A percentile compares a stretch with the other conserved stretches of the same genome.
These are phyloP conservation scores for Clausena lansium DNA, from an alignment of 345 rosid genomes.

Conservation along the genomic window DNA sequence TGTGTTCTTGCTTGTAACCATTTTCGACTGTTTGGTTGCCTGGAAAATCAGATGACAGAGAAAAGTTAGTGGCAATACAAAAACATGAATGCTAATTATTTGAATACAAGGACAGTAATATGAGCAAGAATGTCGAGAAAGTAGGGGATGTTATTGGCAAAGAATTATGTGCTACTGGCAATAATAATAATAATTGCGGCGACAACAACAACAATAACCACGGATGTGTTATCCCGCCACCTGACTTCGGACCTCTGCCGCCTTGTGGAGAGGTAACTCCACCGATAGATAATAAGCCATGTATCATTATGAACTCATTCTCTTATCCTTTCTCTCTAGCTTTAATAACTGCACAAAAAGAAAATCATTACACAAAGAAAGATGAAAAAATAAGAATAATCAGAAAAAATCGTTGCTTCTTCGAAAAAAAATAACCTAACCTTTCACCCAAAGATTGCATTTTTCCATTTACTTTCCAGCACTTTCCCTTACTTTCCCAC, in stretches of 20 bases:
- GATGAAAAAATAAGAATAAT: conserved; percentile 20
- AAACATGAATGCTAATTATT: too few species aligned
- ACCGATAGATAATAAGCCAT: neutral
- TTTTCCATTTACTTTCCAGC: conserved; percentile 9
- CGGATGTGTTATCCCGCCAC: neutral
- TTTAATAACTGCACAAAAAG: conserved; percentile 19
- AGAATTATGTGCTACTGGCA: neutral
- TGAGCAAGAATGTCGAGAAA: too few species aligned
- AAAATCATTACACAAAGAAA: conserved; percentile 25
- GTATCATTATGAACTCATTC: conserved; percentile 16
- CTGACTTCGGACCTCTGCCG: neutral
- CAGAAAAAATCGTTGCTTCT: conserved; percentile 18
- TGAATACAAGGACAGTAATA: too few species aligned
- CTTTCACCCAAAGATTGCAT: conserved; percentile 14
- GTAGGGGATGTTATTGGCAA: neutral
- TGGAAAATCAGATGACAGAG: too few species aligned
- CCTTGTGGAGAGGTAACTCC: neutral
- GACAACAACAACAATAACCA: neutral
- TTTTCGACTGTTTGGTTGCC: too few species aligned
- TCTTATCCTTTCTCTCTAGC: neutral
- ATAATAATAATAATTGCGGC: neutral
- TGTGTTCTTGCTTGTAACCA: too few species aligned
- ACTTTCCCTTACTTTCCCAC: conserved; percentile 31
- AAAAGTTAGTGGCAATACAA: too few species aligned
- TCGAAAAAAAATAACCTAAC: neutral